Conservation (phyloP, 352 stramenopile species). For the Pythium utonaiense region DNA sequence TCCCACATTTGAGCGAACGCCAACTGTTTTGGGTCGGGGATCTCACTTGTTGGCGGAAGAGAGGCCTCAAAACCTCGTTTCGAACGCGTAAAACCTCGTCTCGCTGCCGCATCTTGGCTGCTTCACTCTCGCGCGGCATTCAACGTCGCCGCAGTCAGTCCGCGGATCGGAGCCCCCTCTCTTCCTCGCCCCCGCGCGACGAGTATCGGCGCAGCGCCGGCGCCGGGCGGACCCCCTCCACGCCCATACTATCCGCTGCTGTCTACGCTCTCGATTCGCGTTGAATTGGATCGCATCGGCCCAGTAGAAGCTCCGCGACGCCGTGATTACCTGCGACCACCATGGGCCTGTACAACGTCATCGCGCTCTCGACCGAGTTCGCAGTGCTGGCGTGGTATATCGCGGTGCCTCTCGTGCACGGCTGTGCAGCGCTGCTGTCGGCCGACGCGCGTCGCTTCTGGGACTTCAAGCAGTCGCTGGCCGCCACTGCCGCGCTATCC, state of each 20-base stretch:
- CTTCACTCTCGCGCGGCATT: slow-evolving; percentile 3
- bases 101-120: background rate
- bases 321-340: slow-evolving; percentile 7
- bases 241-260: background rate
- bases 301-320: background rate
- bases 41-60: background rate
- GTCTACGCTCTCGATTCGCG: slow-evolving; percentile 8
- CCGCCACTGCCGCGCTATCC: slow-evolving; percentile 45
- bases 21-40: slow-evolving; percentile 5
- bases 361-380: slow-evolving; percentile 51
- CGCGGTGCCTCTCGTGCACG: slow-evolving; percentile 32
- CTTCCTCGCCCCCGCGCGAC: background rate
- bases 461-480: slow-evolving; percentile 68
- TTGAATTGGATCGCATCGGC: background rate
- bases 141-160: slow-evolving; percentile 12
- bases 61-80: slow-evolving; percentile 12
- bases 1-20: background rate
- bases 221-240: background rate
- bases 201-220: background rate
- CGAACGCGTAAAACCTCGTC: slow-evolving; percentile 1
- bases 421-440: slow-evolving; percentile 28
- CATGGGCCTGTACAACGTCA: slow-evolving; percentile 70
- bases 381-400: slow-evolving; percentile 61
- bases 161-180: slow-evolving; percentile 1
- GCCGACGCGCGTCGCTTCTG: slow-evolving; percentile 35